phyloP scores from a whole-genome alignment of 1,139 yeast genomes.

The Candida gigantensis region DNA sequence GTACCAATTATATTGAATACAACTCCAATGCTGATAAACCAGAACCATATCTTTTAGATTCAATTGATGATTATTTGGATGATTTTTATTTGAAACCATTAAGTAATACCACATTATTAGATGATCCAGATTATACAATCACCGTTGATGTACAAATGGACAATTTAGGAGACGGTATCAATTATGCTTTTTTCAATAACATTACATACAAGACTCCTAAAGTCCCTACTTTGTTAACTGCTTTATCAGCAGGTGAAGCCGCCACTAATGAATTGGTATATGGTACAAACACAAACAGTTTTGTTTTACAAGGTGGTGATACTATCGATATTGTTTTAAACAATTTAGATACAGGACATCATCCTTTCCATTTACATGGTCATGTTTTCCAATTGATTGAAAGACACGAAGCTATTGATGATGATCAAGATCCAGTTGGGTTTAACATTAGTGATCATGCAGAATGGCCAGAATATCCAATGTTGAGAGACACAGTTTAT shows the following conservation, averaged over 20 bases:
- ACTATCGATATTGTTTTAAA: slow-evolving; percentile 72
- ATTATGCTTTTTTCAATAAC: slow-evolving; percentile 75
- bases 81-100: slow-evolving; percentile 59
- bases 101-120: slow-evolving; percentile 38
- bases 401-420: slow-evolving; percentile 55
- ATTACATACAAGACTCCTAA: slow-evolving; percentile 62
- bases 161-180: slow-evolving; percentile 69
- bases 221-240: slow-evolving; percentile 66
- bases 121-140: slow-evolving; percentile 62
- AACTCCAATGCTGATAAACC: slow-evolving; percentile 32
- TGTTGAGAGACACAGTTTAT: slow-evolving; percentile 64
- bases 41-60: slow-evolving; percentile 23
- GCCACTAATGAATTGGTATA: slow-evolving; percentile 54
- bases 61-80: slow-evolving; percentile 39
- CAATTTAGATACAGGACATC: slow-evolving; percentile 78
- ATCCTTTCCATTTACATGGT: slow-evolving; percentile 94
- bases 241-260: slow-evolving; percentile 48
- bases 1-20: slow-evolving; percentile 58
- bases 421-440: slow-evolving; percentile 52
- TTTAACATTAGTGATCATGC: slow-evolving; percentile 50
- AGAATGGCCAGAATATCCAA: slow-evolving; percentile 61
- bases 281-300: slow-evolving; percentile 68
- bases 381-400: slow-evolving; percentile 75
- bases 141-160: slow-evolving; percentile 64
- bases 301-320: slow-evolving; percentile 61